phyloP scores from a whole-genome alignment of 192 early-diverging fungal species.

The Coemansia sp. region DNA sequence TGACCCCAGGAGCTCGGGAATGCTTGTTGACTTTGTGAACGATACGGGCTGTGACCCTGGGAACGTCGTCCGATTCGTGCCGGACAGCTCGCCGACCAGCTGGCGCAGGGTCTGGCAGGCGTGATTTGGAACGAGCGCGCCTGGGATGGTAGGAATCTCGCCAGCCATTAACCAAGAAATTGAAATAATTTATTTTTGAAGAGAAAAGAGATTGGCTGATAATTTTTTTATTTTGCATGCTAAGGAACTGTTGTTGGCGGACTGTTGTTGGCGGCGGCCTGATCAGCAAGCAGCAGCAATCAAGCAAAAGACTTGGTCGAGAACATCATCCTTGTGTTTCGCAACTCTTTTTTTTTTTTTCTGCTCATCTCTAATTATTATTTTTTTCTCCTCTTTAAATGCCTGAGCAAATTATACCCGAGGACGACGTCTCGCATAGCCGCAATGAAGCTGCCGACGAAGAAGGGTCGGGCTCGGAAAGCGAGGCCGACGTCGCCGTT shows the following conservation, averaged over 20 bases:
- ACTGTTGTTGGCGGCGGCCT: no score
- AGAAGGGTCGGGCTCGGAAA: not conserved
- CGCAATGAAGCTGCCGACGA: not conserved
- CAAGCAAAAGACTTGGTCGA: no score
- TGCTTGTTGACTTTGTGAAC: constrained; percentile 18
- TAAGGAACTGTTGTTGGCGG: no score
- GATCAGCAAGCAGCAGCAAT: no score
- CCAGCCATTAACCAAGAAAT: constrained; percentile 13
- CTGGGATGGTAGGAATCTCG: constrained; percentile 26
- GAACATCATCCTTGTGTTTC: not conserved
- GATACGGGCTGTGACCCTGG: constrained; percentile 49
- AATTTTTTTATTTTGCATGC: no score
- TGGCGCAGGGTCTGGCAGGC: constrained; percentile 11
- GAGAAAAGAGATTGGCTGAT: not conserved
- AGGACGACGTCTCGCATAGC: not conserved
- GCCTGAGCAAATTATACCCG: not conserved
- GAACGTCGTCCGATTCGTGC: constrained; percentile 3
- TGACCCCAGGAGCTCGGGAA: constrained; percentile 9
- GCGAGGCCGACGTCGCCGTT: constrained; percentile 9
- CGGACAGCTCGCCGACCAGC: constrained; percentile 4
- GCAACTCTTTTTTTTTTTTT: not conserved
- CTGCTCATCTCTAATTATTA: not conserved
- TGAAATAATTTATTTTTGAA: not conserved
- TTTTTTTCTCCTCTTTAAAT: not conserved
- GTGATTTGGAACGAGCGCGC: not conserved